These are phyloP conservation scores for Gymnopilus dilepis DNA, from an alignment of 768 basidiomycete species.

Conservation along the genomic window DNA sequence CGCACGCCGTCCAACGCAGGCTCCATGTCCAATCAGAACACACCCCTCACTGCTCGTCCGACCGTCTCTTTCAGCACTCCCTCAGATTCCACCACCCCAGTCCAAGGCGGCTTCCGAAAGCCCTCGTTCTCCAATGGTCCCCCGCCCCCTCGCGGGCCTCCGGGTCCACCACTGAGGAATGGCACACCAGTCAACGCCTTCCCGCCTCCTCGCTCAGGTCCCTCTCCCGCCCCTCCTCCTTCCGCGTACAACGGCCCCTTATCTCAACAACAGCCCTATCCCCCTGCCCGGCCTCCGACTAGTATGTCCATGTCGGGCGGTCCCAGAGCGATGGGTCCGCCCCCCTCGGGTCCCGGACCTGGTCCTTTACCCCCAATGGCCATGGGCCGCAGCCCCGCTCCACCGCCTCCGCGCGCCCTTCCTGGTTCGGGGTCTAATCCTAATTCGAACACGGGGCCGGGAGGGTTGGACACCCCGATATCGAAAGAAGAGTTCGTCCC, in stretches of 20 bases:
- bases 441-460: background rate
- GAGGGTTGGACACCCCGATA: background rate
- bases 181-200: background rate
- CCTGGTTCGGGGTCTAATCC: background rate
- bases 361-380: background rate
- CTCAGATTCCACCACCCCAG: constrained; percentile 16
- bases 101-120: constrained; percentile 7
- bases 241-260: background rate
- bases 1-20: constrained; percentile 20
- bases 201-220: constrained; percentile 1
- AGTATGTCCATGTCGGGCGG: background rate
- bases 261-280: background rate
- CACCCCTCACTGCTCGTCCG: constrained; percentile 32
- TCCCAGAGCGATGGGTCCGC: constrained; percentile 17
- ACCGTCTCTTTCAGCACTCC: constrained; percentile 19
- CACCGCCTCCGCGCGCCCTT: background rate
- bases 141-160: background rate
- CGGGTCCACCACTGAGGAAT: background rate
- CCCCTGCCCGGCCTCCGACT: constrained; percentile 1
- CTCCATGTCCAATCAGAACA: constrained; percentile 20
- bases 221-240: constrained; percentile 1
- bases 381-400: background rate
- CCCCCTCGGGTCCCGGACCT: background rate
- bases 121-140: constrained; percentile 13
- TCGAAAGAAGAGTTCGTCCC: constrained; percentile 28